These are phyloP conservation scores for Colletotrichum sp. DNA, from an alignment of 2,329 filamentous ascomycete genomes.

Conservation along the genomic window DNA sequence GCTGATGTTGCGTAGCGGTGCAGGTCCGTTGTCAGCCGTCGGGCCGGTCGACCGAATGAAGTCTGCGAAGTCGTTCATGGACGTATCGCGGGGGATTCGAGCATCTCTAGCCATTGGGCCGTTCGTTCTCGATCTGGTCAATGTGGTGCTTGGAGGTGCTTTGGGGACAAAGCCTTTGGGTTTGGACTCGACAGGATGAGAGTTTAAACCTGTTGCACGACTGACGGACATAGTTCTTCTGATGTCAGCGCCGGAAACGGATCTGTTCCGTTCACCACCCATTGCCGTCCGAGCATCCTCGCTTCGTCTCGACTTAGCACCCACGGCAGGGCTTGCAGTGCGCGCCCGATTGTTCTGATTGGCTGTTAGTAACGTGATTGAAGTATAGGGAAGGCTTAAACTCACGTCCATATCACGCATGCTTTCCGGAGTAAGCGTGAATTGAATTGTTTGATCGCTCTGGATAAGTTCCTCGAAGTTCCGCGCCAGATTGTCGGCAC, in stretches of 20 bases:
- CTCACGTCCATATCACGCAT: constrained; percentile 68
- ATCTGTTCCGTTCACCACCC: constrained; percentile 37
- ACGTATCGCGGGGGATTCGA: constrained; percentile 71
- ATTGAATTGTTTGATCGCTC: constrained; percentile 83
- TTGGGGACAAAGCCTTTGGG: constrained; percentile 31
- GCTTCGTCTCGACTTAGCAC: constrained; percentile 48
- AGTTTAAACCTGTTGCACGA: constrained; percentile 39
- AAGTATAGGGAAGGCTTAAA: background rate
- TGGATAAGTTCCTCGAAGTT: constrained; percentile 83
- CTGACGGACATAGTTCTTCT: constrained; percentile 37
- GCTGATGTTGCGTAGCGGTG: constrained; percentile 40
- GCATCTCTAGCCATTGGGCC: constrained; percentile 70
- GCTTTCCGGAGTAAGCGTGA: constrained; percentile 79
- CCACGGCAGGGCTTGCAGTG: constrained; percentile 41
- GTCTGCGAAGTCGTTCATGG: constrained; percentile 78
- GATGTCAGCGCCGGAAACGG: constrained; percentile 46
- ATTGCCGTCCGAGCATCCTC: constrained; percentile 47
- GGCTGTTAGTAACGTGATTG: constrained; percentile 19
- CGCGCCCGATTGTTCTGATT: constrained; percentile 44
- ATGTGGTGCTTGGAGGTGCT: constrained; percentile 33
- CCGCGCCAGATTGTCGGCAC: constrained; percentile 63
- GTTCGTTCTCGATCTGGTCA: constrained; percentile 36
- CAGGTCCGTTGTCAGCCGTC: constrained; percentile 44
- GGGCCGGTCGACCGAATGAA: constrained; percentile 90
- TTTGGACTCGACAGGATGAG: constrained; percentile 35